phyloP scores from a whole-genome alignment of 2,329 filamentous ascomycete species.

The Dactylonectria estremocensis region DNA sequence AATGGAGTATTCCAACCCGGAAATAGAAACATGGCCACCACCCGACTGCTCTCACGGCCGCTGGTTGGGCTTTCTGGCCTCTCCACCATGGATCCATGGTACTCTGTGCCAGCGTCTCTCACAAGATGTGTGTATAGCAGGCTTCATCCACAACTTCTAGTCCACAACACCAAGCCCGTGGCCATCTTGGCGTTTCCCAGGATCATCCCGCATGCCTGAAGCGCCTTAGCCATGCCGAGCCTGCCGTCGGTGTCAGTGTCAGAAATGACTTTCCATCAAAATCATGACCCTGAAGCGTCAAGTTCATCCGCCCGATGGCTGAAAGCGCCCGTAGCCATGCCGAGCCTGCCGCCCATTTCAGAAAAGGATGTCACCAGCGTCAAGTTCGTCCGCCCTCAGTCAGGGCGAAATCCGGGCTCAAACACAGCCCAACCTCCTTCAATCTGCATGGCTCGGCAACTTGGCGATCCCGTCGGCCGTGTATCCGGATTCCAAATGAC shows the following conservation, averaged over 20 bases:
- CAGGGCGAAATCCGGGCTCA: conserved; percentile 10
- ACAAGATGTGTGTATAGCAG: background rate
- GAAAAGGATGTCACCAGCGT: background rate
- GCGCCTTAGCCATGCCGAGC: background rate
- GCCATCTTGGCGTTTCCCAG: background rate
- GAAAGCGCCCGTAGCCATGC: background rate
- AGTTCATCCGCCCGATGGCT: background rate
- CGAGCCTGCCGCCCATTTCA: background rate
- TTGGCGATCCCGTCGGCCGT: background rate
- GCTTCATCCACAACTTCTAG: background rate
- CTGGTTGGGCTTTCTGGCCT: background rate
- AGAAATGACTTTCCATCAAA: too few species aligned
- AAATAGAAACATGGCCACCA: too few species aligned
- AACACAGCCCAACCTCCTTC: conserved; percentile 15
- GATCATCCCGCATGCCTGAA: background rate
- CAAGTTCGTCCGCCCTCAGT: conserved; percentile 27
- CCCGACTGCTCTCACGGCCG: background rate
- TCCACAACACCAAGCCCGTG: background rate
- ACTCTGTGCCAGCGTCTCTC: background rate
- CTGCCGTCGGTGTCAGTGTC: background rate
- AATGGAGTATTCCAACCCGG: too few species aligned
- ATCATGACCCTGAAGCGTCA: background rate
- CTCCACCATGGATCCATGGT: background rate
- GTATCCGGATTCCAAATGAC: background rate
- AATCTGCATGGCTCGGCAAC: background rate